phyloP scores from a whole-genome alignment of 208 protist genomes.

The Leishmania gerbilli region DNA sequence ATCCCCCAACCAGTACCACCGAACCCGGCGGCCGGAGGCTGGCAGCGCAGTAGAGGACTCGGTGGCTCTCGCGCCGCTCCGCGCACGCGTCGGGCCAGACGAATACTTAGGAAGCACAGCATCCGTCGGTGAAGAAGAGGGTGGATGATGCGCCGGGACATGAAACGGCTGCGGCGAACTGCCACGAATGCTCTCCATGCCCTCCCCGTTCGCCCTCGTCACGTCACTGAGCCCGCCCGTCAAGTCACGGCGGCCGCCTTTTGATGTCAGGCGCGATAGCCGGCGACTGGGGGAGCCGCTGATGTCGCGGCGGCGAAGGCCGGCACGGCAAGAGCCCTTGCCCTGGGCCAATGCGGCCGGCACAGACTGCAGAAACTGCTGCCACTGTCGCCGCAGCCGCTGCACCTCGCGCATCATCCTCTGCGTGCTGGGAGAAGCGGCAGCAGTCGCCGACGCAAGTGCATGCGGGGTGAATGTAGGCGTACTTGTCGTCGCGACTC shows the following conservation, averaged over 20 bases:
- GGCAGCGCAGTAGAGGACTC: slow-evolving; percentile 1
- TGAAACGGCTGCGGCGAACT: background rate
- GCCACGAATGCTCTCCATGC: background rate
- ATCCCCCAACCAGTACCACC: slow-evolving; percentile 38
- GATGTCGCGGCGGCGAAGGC: no score
- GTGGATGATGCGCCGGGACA: background rate
- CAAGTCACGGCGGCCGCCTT: background rate
- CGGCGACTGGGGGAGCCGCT: background rate
- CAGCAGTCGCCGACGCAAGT: background rate
- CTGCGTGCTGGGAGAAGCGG: slow-evolving; percentile 11
- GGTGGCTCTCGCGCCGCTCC: no score
- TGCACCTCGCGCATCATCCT: slow-evolving; percentile 43
- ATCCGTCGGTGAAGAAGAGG: background rate
- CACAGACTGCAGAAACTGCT: slow-evolving; percentile 29
- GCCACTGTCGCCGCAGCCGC: slow-evolving; percentile 54
- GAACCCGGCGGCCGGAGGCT: slow-evolving; percentile 21
- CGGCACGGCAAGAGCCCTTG: background rate
- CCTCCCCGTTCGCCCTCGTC: background rate
- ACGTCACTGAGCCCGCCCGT: background rate
- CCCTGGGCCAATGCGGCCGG: background rate
- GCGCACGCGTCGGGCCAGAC: background rate
- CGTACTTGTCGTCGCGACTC: background rate
- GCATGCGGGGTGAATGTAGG: background rate
- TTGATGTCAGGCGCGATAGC: background rate
- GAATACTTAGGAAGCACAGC: background rate